Conservation (phyloP, 225 moss, liverwort and hornwort species). For the Neckera pumila region DNA sequence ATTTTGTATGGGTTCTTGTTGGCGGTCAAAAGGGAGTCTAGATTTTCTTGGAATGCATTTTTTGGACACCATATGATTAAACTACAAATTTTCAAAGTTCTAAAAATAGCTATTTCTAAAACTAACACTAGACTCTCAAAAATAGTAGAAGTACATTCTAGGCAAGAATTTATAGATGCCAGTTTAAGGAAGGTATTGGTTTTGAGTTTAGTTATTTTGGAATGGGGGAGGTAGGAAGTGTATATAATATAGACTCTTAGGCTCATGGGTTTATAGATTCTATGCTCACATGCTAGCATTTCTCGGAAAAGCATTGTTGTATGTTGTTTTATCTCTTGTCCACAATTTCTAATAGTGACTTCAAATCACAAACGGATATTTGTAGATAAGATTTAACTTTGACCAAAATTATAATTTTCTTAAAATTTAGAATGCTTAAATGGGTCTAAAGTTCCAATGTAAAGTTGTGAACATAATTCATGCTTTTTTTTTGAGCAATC, state of each 20-base stretch:
- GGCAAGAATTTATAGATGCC: not conserved
- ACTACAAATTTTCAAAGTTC: not conserved
- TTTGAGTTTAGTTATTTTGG: not conserved
- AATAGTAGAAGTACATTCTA: not conserved
- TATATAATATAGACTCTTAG: too few species aligned
- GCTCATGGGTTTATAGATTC: too few species aligned
- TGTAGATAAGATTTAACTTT: too few species aligned
- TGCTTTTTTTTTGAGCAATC: too few species aligned
- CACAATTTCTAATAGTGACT: not conserved
- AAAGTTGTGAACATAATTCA: too few species aligned
- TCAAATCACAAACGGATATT: not conserved
- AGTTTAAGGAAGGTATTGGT: rapidly evolving
- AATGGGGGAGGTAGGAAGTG: rapidly evolving
- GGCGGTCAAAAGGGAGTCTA: rapidly evolving
- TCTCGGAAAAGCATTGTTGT: not conserved
- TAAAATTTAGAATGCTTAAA: too few species aligned
- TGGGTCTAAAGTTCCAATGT: too few species aligned
- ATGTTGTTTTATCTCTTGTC: not conserved
- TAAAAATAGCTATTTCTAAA: not conserved
- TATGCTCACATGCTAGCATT: too few species aligned
- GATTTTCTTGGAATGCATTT: not conserved
- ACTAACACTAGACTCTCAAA: not conserved
- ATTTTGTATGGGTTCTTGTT: rapidly evolving
- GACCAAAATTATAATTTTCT: too few species aligned
- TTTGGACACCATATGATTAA: not conserved